Evolutionary conservation across 768 basidiomycete genomes (phyloP).

Genomic region (Lentinula boryana): DNA sequence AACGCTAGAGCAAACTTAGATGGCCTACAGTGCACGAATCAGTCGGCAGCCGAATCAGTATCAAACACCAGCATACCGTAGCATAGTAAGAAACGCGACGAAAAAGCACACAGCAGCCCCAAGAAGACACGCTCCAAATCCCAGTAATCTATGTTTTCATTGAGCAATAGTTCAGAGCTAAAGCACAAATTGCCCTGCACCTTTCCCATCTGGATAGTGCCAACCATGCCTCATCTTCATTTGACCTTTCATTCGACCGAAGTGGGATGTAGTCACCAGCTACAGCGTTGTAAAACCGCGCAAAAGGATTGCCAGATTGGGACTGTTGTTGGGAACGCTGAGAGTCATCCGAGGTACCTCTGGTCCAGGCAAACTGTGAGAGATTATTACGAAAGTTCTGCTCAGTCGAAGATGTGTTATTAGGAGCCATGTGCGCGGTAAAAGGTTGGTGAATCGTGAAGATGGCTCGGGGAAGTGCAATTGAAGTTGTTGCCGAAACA

Average conservation of each 20-base stretch:
- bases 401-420: conserved; percentile 31
- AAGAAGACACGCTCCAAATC: conserved; percentile 83
- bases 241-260: conserved; percentile 71
- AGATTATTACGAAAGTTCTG: conserved; percentile 70
- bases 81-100: conserved; percentile 81
- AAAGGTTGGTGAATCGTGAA: too few relatives aligned
- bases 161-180: neutral
- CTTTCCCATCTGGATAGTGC: conserved; percentile 92
- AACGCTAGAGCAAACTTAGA: conserved; percentile 90
- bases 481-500: neutral
- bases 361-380: conserved; percentile 84
- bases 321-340: conserved; percentile 36
- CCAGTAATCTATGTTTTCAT: conserved; percentile 56
- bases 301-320: conserved; percentile 60
- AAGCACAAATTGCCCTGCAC: conserved; percentile 27
- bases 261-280: conserved; percentile 87
- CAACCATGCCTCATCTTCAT: conserved; percentile 96
- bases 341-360: conserved; percentile 67
- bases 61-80: conserved; percentile 23
- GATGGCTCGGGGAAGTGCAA: neutral
- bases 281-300: conserved; percentile 81
- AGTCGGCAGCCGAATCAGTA: conserved; percentile 6
- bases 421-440: neutral
- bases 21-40: conserved; percentile 46
- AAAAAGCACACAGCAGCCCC: conserved; percentile 94